These are phyloP conservation scores for Fraxinus quadrangulata DNA, from an alignment of 257 asterid species.

Conservation along the genomic window DNA sequence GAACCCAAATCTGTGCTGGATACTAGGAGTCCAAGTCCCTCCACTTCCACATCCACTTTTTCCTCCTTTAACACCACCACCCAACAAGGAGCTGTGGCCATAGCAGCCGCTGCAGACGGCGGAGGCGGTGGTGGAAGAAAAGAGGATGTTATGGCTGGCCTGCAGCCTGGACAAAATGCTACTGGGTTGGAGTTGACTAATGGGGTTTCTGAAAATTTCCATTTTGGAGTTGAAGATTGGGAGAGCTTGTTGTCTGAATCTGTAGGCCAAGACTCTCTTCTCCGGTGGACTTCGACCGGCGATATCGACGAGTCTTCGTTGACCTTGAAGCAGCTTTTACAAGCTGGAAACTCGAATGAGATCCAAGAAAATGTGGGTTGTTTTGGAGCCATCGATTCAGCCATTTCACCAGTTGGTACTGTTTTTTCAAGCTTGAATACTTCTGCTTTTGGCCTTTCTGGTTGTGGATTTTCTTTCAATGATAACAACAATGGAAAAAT, in stretches of 20 bases:
- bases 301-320: conserved; percentile 36
- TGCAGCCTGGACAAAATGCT: conserved; percentile 27
- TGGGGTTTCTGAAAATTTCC: conserved; percentile 33
- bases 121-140: conserved; percentile 22
- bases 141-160: conserved; percentile 33
- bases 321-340: conserved; percentile 33
- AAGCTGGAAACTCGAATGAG: conserved; percentile 26
- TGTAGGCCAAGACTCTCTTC: conserved; percentile 39
- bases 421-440: conserved; percentile 4
- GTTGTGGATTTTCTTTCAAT: conserved; percentile 18
- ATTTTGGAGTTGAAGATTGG: conserved; percentile 51
- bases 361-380: conserved; percentile 14
- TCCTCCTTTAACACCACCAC: conserved; percentile 34
- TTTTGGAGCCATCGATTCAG: conserved; percentile 15
- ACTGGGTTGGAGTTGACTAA: conserved; percentile 33
- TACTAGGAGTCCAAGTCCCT: conserved; percentile 60
- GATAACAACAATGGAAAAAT: conserved; percentile 29
- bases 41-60: conserved; percentile 54
- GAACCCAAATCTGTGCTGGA: conserved; percentile 60
- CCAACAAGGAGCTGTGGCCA: conserved; percentile 6
- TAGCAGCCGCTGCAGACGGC: conserved; percentile 17
- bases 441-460: conserved; percentile 15
- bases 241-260: conserved; percentile 44
- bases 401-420: conserved; percentile 4
- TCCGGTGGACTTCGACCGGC: conserved; percentile 39